phyloP scores from a whole-genome alignment of 306 rosid genomes.

The Castanea mollissima region DNA sequence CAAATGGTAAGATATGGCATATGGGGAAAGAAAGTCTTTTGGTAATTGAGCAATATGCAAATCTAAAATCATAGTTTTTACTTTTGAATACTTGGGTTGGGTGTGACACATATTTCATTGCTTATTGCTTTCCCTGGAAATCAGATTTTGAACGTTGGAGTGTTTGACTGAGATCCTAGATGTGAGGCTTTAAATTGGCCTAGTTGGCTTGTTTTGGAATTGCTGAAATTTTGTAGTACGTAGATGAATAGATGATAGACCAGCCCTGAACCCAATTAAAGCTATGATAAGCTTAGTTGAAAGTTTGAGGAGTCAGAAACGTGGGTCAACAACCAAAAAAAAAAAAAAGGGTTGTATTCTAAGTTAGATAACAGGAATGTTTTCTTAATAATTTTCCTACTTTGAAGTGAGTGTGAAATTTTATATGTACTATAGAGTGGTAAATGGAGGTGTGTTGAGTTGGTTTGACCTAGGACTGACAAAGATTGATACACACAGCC shows the following conservation, averaged over 20 bases:
- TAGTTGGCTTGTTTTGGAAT: background rate
- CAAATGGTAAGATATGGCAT: no score
- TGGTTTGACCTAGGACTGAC: slow-evolving; percentile 7
- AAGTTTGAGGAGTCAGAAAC: no score
- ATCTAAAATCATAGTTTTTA: no score
- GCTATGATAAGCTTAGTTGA: no score
- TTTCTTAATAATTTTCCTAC: no score
- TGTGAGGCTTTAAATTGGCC: background rate
- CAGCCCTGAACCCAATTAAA: no score
- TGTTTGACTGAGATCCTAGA: background rate
- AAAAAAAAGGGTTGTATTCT: no score
- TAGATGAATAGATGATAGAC: no score
- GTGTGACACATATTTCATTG: background rate
- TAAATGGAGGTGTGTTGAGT: background rate
- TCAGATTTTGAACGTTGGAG: background rate
- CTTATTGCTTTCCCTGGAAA: background rate
- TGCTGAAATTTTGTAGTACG: no score
- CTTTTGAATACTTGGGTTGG: background rate
- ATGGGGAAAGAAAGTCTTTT: background rate
- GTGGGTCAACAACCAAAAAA: no score
- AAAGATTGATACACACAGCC: background rate
- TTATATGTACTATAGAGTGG: no score
- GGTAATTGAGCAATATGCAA: background rate
- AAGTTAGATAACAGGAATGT: no score
- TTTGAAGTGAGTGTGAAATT: background rate